phyloP scores from a whole-genome alignment of 768 basidiomycete genomes.

The Mycena albidolilacea region DNA sequence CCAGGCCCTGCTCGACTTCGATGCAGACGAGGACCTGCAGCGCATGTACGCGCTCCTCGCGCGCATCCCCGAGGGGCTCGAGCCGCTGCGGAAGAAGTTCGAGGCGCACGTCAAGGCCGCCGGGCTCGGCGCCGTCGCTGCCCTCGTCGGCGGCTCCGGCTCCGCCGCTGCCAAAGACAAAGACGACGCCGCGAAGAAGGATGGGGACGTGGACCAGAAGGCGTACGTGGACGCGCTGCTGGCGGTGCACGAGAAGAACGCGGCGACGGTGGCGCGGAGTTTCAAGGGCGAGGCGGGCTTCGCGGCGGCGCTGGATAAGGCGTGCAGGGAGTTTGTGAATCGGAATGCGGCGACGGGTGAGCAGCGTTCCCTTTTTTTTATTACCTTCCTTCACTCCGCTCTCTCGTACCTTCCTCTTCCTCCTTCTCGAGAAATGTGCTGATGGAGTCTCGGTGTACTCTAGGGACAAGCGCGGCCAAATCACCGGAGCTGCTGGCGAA shows the following conservation, averaged over 20 bases:
- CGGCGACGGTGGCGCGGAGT: conserved; percentile 87
- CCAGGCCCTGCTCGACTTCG: conserved; percentile 83
- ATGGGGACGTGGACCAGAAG: conserved; percentile 87
- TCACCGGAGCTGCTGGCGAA: conserved; percentile 95
- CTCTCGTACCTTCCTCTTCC: too few relatives aligned
- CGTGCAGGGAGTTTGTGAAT: conserved; percentile 96
- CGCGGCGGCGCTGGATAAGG: conserved; percentile 93
- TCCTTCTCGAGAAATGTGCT: not conserved
- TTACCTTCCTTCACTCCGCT: not conserved
- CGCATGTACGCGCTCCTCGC: conserved; percentile 95
- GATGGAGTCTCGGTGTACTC: not conserved
- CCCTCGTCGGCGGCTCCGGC: conserved; percentile 62
- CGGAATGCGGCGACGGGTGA: conserved; percentile 89
- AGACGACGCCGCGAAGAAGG: conserved; percentile 58
- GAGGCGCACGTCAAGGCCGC: conserved; percentile 96
- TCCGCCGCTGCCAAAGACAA: not conserved
- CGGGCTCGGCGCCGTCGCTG: conserved; percentile 85
- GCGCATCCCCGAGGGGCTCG: conserved; percentile 91
- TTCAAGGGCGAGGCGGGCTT: conserved; percentile 96
- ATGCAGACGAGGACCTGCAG: conserved; percentile 94
- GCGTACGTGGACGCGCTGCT: conserved; percentile 94
- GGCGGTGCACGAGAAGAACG: conserved; percentile 94
- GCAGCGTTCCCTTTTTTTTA: conserved; percentile 40
- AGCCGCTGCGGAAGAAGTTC: conserved; percentile 92
- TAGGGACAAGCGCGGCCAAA: conserved; percentile 63